These are phyloP conservation scores for Skeletonema tropicum DNA, from an alignment of 108 stramenopile species.

Conservation along the genomic window DNA sequence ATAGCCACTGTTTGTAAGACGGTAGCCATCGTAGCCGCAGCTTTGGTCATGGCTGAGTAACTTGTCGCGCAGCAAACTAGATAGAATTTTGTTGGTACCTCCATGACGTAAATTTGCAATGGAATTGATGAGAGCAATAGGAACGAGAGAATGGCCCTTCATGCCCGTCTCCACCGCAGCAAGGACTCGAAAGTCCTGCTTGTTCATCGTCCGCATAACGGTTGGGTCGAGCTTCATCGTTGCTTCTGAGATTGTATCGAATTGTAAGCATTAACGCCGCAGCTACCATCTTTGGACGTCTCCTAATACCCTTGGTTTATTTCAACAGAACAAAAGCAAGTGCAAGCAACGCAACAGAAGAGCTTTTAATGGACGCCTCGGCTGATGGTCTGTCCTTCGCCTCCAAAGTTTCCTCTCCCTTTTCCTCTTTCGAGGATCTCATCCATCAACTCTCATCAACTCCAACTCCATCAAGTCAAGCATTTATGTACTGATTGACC, in stretches of 20 bases:
- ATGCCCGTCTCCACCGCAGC: conserved; percentile 98
- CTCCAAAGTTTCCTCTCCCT: no score
- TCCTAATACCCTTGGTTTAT: no score
- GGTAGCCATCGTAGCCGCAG: conserved; percentile 95
- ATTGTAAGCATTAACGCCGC: no score
- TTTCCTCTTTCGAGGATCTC: no score
- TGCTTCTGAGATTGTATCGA: neutral
- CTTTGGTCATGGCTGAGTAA: conserved; percentile 91
- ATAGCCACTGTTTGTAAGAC: conserved; percentile 95
- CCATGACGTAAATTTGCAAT: conserved; percentile 95
- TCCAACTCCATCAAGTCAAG: no score
- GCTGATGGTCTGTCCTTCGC: no score
- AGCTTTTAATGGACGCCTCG: no score
- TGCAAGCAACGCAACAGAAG: no score
- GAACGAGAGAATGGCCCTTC: conserved; percentile 94
- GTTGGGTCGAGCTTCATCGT: conserved; percentile 91
- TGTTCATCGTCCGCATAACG: conserved; percentile 86
- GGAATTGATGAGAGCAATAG: conserved; percentile 84
- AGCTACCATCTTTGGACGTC: no score
- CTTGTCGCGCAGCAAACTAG: conserved; percentile 91
- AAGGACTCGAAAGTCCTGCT: conserved; percentile 93
- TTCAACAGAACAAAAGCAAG: no score
- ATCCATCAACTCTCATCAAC: no score
- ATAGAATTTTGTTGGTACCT: conserved; percentile 90
- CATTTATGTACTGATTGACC: no score